A percentile compares a stretch with the other conserved stretches of the same genome.
phyloP scores from a whole-genome alignment of 768 basidiomycete species.

The Pholiota conissans region DNA sequence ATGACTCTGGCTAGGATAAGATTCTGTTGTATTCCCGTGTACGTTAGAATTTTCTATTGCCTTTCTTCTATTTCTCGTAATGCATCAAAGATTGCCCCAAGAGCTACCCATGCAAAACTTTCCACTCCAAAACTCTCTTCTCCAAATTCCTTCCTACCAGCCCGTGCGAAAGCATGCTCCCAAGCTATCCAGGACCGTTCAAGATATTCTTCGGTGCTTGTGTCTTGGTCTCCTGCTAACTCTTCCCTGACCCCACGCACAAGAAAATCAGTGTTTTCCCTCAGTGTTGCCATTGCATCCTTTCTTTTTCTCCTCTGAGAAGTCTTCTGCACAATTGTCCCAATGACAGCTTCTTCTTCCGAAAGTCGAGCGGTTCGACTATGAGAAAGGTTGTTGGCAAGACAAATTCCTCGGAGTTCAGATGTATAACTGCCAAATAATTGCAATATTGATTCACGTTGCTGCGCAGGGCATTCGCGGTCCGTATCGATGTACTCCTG shows the following conservation, averaged over 20 bases:
- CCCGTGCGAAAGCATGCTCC: conserved; percentile 35
- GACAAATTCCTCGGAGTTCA: conserved; percentile 49
- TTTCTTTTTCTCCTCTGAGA: conserved; percentile 55
- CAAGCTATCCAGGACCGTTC: conserved; percentile 57
- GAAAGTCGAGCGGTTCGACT: conserved; percentile 42
- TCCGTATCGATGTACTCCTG: conserved; percentile 31
- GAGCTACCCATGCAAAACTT: conserved; percentile 62
- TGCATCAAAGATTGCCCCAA: conserved; percentile 58
- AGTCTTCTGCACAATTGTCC: conserved; percentile 65
- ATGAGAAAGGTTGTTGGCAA: conserved; percentile 44
- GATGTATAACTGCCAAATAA: conserved; percentile 43
- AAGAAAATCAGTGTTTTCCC: conserved; percentile 55
- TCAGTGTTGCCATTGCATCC: conserved; percentile 53
- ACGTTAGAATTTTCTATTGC: conserved; percentile 16
- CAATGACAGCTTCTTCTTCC: conserved; percentile 66
- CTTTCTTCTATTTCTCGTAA: conserved; percentile 45
- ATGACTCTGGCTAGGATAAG: not conserved
- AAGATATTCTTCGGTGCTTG: conserved; percentile 38
- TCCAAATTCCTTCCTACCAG: conserved; percentile 43
- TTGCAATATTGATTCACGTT: conserved; percentile 27
- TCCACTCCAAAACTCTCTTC: conserved; percentile 66
- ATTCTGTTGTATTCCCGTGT: conserved; percentile 6
- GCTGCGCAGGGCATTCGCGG: conserved; percentile 16
- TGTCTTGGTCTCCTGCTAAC: conserved; percentile 49
- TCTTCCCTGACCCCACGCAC: conserved; percentile 50